These are phyloP conservation scores for Erigeron canadensis DNA, from an alignment of 129 eudicot genomes.

Conservation along the genomic window DNA sequence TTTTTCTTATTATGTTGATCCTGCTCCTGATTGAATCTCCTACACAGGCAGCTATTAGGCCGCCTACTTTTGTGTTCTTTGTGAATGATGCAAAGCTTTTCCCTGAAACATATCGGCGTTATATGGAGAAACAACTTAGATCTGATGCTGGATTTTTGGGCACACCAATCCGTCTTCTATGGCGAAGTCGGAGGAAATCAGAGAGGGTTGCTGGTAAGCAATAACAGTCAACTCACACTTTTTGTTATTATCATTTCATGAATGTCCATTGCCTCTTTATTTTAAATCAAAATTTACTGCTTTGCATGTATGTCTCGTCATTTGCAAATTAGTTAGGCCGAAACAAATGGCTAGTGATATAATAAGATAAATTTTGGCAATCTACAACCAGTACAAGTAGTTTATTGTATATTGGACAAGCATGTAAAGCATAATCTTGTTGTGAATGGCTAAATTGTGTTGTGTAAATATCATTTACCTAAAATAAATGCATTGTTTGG, in stretches of 20 bases:
- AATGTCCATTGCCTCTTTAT: not conserved
- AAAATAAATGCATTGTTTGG: too few relatives aligned
- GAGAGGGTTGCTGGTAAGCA: conserved; percentile 60
- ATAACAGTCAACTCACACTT: not conserved
- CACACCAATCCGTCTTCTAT: conserved; percentile 90
- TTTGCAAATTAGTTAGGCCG: conserved; percentile 3
- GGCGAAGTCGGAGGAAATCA: conserved; percentile 86
- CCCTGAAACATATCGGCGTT: conserved; percentile 81
- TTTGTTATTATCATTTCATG: conserved; percentile 1
- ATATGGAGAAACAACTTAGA: conserved; percentile 97
- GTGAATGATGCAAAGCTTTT: conserved; percentile 96
- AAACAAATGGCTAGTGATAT: too few relatives aligned
- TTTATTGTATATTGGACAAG: too few relatives aligned
- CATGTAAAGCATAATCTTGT: too few relatives aligned
- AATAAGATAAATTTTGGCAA: too few relatives aligned
- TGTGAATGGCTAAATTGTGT: too few relatives aligned
- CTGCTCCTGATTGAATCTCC: conserved; percentile 15
- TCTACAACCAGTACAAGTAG: too few relatives aligned
- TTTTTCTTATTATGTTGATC: conserved; percentile 10
- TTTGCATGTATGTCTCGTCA: not conserved
- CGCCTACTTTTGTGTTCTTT: conserved; percentile 98
- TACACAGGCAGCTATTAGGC: conserved; percentile 90
- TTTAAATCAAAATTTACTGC: not conserved
- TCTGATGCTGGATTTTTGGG: conserved; percentile 88
- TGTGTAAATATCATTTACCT: too few relatives aligned